These are phyloP conservation scores for Pseudonitzschia delicatissima DNA, from an alignment of 108 stramenopile species.

Conservation along the genomic window DNA sequence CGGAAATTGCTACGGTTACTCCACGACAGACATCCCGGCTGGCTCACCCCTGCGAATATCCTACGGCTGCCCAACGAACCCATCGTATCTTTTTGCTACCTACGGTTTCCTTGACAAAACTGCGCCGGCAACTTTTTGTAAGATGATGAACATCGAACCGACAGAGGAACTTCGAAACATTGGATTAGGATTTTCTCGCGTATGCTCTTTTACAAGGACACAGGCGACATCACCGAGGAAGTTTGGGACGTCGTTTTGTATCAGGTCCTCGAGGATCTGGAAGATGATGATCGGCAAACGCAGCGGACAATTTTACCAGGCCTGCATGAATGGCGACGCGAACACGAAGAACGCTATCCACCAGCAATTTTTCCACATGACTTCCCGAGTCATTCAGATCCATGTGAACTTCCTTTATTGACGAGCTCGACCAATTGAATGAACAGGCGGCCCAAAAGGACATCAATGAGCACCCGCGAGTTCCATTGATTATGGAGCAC, in stretches of 20 bases:
- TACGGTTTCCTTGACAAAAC: conserved; percentile 57
- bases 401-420: conserved; percentile 44
- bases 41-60: conserved; percentile 37
- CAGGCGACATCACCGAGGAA: conserved; percentile 45
- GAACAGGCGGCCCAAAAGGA: conserved; percentile 40
- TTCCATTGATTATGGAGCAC: conserved; percentile 56
- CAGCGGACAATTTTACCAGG: conserved; percentile 41
- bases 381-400: conserved; percentile 15
- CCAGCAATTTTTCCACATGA: conserved; percentile 41
- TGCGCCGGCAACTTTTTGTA: conserved; percentile 46
- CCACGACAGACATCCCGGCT: conserved; percentile 38
- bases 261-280: conserved; percentile 28
- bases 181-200: conserved; percentile 31
- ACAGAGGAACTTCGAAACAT: conserved; percentile 35
- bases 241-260: conserved; percentile 59
- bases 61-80: conserved; percentile 57
- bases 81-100: conserved; percentile 47
- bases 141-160: conserved; percentile 37
- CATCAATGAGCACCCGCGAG: conserved; percentile 34
- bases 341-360: conserved; percentile 48
- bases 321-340: conserved; percentile 46
- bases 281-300: conserved; percentile 19
- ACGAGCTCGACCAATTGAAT: conserved; percentile 35
- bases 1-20: conserved; percentile 40
- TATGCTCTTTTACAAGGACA: conserved; percentile 55